These are phyloP conservation scores for Aotearoamyces nothofagi DNA, from an alignment of 2,329 filamentous ascomycete genomes.

Conservation along the genomic window DNA sequence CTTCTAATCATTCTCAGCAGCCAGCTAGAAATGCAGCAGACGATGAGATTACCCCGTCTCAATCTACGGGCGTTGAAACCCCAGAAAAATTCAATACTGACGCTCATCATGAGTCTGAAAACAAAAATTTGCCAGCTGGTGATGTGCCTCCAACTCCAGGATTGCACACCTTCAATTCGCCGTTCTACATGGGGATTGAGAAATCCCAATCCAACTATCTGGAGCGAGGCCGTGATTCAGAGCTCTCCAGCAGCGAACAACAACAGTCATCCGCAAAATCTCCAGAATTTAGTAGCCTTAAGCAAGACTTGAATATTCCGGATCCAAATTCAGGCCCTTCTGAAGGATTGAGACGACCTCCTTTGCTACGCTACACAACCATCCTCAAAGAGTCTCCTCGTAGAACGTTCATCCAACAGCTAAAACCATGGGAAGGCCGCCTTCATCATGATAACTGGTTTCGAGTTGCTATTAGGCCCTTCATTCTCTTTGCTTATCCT, in stretches of 20 bases:
- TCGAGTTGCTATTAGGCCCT: conserved; percentile 62
- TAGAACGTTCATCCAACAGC: conserved; percentile 57
- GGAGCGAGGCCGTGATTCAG: background rate
- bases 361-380: conserved; percentile 46
- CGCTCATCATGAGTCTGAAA: conserved; percentile 4
- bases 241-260: background rate
- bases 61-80: too few relatives aligned
- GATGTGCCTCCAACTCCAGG: conserved; percentile 16
- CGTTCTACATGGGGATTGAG: conserved; percentile 17
- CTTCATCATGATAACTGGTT: conserved; percentile 67
- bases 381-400: conserved; percentile 50
- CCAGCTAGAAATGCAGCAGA: background rate
- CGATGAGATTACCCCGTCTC: background rate
- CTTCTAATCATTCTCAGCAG: too few relatives aligned
- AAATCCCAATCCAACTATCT: conserved; percentile 8
- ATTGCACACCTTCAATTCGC: conserved; percentile 23
- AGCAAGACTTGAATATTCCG: background rate
- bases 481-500: conserved; percentile 78
- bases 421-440: conserved; percentile 65
- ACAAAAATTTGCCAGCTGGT: conserved; percentile 9
- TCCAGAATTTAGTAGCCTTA: background rate
- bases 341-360: too few relatives aligned
- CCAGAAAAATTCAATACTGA: too few relatives aligned
- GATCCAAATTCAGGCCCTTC: too few relatives aligned
- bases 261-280: background rate